Percentiles rank a stretch among this genome's conserved stretches.
phyloP scores from a whole-genome alignment of 495 filamentous ascomycete genomes.

The Aspergillus egyptiacus region DNA sequence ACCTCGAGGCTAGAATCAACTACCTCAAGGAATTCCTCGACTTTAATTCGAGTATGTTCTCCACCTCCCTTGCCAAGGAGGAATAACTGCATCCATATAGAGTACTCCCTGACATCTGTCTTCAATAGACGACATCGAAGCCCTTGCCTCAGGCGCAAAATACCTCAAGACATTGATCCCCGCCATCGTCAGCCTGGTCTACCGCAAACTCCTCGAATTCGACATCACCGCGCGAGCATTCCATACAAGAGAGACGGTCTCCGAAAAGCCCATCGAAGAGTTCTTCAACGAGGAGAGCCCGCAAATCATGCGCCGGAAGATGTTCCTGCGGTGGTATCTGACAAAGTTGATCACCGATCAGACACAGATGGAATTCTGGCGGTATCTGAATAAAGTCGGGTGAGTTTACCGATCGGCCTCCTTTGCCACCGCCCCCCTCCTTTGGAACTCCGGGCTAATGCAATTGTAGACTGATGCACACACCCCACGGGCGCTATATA shows the following conservation, averaged over 20 bases:
- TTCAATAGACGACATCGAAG: slow-evolving; percentile 57
- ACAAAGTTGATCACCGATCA: slow-evolving; percentile 65
- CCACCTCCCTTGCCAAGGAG: neutral
- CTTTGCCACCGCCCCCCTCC: neutral
- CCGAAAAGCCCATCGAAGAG: slow-evolving; percentile 56
- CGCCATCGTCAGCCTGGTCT: slow-evolving; percentile 63
- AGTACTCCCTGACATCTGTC: neutral
- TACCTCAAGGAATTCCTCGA: slow-evolving; percentile 70
- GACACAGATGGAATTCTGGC: slow-evolving; percentile 67
- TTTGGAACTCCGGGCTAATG: slow-evolving; percentile 7
- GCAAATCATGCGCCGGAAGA: slow-evolving; percentile 68
- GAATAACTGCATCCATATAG: too few species aligned
- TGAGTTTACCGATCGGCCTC: too few species aligned
- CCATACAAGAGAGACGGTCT: slow-evolving; percentile 58
- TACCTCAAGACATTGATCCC: slow-evolving; percentile 72
- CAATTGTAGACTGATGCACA: slow-evolving; percentile 57
- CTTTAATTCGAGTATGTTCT: slow-evolving; percentile 57
- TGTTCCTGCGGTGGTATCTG: slow-evolving; percentile 67
- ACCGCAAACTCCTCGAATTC: slow-evolving; percentile 64
- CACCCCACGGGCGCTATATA: slow-evolving; percentile 56
- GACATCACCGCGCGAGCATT: slow-evolving; percentile 72
- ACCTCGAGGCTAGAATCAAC: slow-evolving; percentile 58
- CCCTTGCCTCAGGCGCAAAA: slow-evolving; percentile 56
- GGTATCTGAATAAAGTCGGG: slow-evolving; percentile 74
- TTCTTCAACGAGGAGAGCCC: slow-evolving; percentile 57